Evolutionary conservation across 345 rosid genomes (phyloP).

Genomic region (Streptanthus diversifolius): DNA sequence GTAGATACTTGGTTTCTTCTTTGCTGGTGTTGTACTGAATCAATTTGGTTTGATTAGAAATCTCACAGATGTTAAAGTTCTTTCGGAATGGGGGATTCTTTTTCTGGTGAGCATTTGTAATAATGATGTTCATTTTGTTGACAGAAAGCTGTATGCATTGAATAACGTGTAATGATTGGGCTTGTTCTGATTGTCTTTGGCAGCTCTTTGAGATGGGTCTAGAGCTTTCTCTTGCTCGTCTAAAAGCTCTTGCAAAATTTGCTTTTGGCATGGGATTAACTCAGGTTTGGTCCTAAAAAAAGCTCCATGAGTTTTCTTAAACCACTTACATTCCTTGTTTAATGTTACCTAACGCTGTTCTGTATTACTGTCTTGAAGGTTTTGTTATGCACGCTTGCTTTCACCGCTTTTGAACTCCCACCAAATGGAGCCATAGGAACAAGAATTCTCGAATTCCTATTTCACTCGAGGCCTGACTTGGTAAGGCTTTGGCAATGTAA

Average conservation of each 20-base stretch:
- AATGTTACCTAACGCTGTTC: neutral
- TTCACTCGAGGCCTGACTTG: slow-evolving; percentile 88
- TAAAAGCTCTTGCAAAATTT: slow-evolving; percentile 92
- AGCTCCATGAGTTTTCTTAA: neutral
- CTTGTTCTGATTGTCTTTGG: slow-evolving; percentile 16
- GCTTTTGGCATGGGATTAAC: slow-evolving; percentile 97
- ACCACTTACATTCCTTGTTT: neutral
- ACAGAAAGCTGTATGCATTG: neutral
- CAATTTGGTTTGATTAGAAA: slow-evolving; percentile 89
- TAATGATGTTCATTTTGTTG: neutral
- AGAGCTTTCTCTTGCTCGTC: slow-evolving; percentile 94
- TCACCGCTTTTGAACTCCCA: slow-evolving; percentile 97
- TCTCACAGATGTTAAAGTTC: slow-evolving; percentile 85
- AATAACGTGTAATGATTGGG: neutral
- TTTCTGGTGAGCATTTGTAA: slow-evolving; percentile 61
- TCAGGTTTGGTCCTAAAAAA: slow-evolving; percentile 56
- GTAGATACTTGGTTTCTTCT: slow-evolving; percentile 98
- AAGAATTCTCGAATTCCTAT: slow-evolving; percentile 77
- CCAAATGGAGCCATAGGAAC: slow-evolving; percentile 97
- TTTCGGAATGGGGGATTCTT: slow-evolving; percentile 98
- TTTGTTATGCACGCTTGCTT: slow-evolving; percentile 82
- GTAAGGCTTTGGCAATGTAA: slow-evolving; percentile 36
- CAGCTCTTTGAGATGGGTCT: slow-evolving; percentile 99
- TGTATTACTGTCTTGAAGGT: slow-evolving; percentile 54
- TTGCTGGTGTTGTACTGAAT: slow-evolving; percentile 89